These are phyloP conservation scores for Wickerhamomyces mucosus DNA, from an alignment of 805 yeast species.

Conservation along the genomic window DNA sequence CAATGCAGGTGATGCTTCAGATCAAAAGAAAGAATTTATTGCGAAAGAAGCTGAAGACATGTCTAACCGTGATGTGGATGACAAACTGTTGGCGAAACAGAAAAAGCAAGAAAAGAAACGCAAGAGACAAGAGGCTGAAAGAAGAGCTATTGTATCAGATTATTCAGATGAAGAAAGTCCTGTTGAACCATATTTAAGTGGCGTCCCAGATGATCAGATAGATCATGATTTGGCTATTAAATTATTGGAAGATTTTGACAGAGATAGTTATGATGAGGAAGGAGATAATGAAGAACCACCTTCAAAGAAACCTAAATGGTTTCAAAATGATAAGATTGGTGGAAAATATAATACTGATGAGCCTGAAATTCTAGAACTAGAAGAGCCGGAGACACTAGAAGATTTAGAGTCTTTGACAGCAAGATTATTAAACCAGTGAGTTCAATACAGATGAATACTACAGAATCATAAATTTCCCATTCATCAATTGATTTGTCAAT, in stretches of 20 bases:
- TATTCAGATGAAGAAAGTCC: slow-evolving; percentile 18
- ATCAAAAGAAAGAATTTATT: slow-evolving; percentile 61
- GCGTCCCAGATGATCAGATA: slow-evolving; percentile 23
- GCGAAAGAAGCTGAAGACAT: slow-evolving; percentile 56
- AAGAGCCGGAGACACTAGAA: slow-evolving; percentile 83
- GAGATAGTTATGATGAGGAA: slow-evolving; percentile 16
- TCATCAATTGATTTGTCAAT: no score
- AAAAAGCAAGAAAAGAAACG: slow-evolving; percentile 86
- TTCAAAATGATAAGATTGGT: slow-evolving; percentile 25
- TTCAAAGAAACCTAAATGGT: slow-evolving; percentile 27
- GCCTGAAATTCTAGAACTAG: slow-evolving; percentile 54
- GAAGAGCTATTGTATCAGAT: slow-evolving; percentile 23
- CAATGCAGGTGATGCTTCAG: slow-evolving; percentile 55
- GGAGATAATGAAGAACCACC: slow-evolving; percentile 21
- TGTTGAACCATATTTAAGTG: slow-evolving; percentile 14
- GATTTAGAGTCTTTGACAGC: slow-evolving; percentile 86
- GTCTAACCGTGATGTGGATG: slow-evolving; percentile 65
- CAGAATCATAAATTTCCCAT: no score
- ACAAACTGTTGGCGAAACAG: slow-evolving; percentile 65
- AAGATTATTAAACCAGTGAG: slow-evolving; percentile 19
- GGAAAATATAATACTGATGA: slow-evolving; percentile 21
- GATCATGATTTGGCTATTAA: slow-evolving; percentile 28
- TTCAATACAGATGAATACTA: no score
- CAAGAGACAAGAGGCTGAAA: slow-evolving; percentile 72
- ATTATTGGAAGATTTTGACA: slow-evolving; percentile 21